Base-by-base conservation (phyloP, 768 basidiomycete species). In the Phaffia australis region DNA sequence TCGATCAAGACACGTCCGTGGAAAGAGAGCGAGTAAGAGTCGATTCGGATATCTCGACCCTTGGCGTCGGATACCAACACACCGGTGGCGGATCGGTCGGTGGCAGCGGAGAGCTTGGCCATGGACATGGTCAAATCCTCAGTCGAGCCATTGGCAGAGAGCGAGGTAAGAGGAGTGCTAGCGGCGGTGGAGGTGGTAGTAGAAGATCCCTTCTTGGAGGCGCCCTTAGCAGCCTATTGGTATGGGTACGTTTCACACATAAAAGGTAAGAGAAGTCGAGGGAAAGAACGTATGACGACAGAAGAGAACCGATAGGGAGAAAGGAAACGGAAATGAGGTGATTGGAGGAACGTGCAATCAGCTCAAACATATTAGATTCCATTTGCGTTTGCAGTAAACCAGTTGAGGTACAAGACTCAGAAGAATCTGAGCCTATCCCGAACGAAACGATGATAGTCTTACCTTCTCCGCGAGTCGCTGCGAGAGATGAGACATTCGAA, bases 21-120 rank as follows among this genome's bases (percentile, higher is more conserved):
- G 83, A 98, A 99, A 2, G 92, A 95, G 47, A 99, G 83, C 0
- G 93, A 95, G 77, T 85, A 99, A 27, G 85, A 82, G 74, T 95
- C 91, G 72, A 98, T 93, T 80, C 97, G 97, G 82, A 99, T 87
- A 80, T 99, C 95, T 64, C 95, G 86, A 59, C 86, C 83, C 77
- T 97, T 92, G 55, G 81, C 76, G 77, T 99, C 95, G 19, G 92
- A 95, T 55, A 91, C 86, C 30, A 98, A 82, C 23, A 97, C 93
- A 66, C 95, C 95, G 29, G 87, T 82, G 21, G 91, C 86, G 72
- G 87, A 89, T 87, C 94, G 83, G 74, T 98, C 92, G 0, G 93
- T 95, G 0, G 88, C 91, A 42, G 95, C 74, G 71, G 82, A 85
- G 65, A 97, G 81, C 79, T 89, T 94, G 4, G 87, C 87, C 92